Evolutionary conservation across 2,329 filamentous ascomycete genomes (phyloP).

Genomic region (Hypoxylon sp.): DNA sequence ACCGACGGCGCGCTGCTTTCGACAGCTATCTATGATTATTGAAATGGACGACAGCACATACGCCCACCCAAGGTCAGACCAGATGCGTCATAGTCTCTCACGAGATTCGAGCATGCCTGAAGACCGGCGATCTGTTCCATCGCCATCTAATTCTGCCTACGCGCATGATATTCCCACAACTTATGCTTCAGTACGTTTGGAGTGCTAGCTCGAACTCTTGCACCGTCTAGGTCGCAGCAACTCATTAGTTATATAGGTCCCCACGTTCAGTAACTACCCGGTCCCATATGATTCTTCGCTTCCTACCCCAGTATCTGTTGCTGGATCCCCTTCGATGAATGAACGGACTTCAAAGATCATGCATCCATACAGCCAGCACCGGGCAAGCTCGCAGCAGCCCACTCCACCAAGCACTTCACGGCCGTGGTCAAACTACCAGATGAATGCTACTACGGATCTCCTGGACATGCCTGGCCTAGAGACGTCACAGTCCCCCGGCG

Average conservation of each 20-base stretch:
- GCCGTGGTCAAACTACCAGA: constrained; percentile 60
- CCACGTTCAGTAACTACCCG: constrained; percentile 56
- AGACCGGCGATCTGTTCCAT: constrained; percentile 40
- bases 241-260: constrained; percentile 50
- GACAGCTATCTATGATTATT: constrained; percentile 34
- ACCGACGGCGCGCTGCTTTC: constrained; percentile 33
- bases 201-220: constrained; percentile 8
- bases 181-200: constrained; percentile 49
- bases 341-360: constrained; percentile 59
- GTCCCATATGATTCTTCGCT: constrained; percentile 59
- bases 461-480: constrained; percentile 58
- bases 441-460: constrained; percentile 57
- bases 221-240: constrained; percentile 15
- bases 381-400: constrained; percentile 60
- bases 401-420: constrained; percentile 63
- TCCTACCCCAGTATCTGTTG: constrained; percentile 65
- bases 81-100: constrained; percentile 46
- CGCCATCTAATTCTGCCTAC: constrained; percentile 48
- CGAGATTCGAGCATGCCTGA: constrained; percentile 42
- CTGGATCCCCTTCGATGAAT: constrained; percentile 62
- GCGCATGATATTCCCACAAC: constrained; percentile 47
- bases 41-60: constrained; percentile 50
- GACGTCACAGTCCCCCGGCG: constrained; percentile 50
- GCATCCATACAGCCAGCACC: constrained; percentile 56
- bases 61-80: constrained; percentile 42